Evolutionary conservation across 1,284 basidiomycete genomes (phyloP).

Genomic region (Somion occarium): DNA sequence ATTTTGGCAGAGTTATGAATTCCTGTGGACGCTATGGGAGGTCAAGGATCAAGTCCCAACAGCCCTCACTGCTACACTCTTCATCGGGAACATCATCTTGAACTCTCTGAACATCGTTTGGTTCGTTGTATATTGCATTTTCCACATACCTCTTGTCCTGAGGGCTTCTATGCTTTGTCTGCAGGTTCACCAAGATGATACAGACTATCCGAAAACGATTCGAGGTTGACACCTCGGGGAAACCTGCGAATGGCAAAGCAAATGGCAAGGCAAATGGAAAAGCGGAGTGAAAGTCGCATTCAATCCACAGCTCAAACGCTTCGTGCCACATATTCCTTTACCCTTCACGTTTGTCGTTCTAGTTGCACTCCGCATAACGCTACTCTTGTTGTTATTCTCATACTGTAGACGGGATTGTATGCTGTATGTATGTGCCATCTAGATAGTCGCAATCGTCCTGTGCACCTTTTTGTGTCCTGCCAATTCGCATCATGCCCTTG

Average conservation of each 20-base stretch:
- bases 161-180: not conserved
- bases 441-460: not conserved
- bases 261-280: not conserved
- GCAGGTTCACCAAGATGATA: constrained; percentile 69
- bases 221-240: constrained; percentile 14
- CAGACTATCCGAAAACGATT: constrained; percentile 53
- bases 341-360: too few species aligned
- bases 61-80: constrained; percentile 44
- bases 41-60: constrained; percentile 45
- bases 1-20: constrained; percentile 50
- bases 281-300: too few species aligned
- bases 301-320: too few species aligned
- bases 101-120: constrained; percentile 69
- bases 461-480: too few species aligned
- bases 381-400: too few species aligned
- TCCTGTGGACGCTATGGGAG: constrained; percentile 48
- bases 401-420: too few species aligned
- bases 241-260: not conserved
- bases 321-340: too few species aligned
- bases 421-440: not conserved
- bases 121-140: constrained; percentile 33
- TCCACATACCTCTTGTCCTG: not conserved
- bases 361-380: too few species aligned
- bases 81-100: constrained; percentile 52
- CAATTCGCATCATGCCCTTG: not conserved